Base-by-base conservation (phyloP, 345 rosid species). In the Sapria himalayana region DNA sequence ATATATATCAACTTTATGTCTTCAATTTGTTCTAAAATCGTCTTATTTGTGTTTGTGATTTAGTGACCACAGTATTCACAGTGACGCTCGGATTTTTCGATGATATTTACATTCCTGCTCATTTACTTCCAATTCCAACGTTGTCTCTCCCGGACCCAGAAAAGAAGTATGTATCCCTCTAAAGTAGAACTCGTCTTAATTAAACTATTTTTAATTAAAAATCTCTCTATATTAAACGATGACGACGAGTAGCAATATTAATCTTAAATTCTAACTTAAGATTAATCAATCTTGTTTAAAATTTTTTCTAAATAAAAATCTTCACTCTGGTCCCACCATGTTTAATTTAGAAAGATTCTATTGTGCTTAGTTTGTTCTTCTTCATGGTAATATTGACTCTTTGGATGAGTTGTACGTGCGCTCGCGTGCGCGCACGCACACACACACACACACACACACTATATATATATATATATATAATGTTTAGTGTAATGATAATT, bases 71-170 rank as follows among this genome's bases (percentile, higher is more conserved):
- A 12, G 41, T 21, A 32, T 43, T 52, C 56, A 55, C 85, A 86
- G 97, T 78, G 57, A 73, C 97, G 7, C 74, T 86, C 56, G 85
- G 94, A 56, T 86, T 86, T 59, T 86, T 78, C 63, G 80, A 86
- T 24, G 97, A 86, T 51, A 71, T 86, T 33, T 60, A 59, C 55
- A 37, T 86, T 33, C 85, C 85, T 29, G 39, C 17, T 22, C 72
- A 73, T 59, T 73, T 52, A 55, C 40, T 86, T 52, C 92, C 73
- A 11, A 32, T 7, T 16, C 79, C 77, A 34, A 55, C 64, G 24
- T 63, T 18, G 22, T 70, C 40, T 37, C 65, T 58, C 58, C 63
- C 66, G 29, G 71, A 77, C 50, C 73, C 72, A 24, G 57, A 58
- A 45, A 59, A 54, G 34, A 70, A 64, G 94, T 81, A 59, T 45